A percentile compares a stretch with the other conserved stretches of the same genome.
Evolutionary conservation across 2,329 filamentous ascomycete genomes (phyloP).

Genomic region (Fusarium duplospermum): DNA sequence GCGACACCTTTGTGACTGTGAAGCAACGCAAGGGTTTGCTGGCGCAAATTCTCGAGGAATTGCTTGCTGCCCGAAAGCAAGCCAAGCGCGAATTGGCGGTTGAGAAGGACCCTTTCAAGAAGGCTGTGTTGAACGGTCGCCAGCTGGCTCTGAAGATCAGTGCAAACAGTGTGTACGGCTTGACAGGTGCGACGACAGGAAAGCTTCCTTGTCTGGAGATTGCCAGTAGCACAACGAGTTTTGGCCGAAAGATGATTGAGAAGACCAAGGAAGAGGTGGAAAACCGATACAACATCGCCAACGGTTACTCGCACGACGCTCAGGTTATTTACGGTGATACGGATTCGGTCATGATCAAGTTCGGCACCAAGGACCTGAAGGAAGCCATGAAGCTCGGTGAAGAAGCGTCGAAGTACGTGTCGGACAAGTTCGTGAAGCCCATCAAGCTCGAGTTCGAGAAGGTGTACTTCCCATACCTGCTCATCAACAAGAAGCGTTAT

Average conservation of each 20-base stretch:
- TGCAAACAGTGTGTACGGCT: constrained; percentile 96
- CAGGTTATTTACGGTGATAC: constrained; percentile 99
- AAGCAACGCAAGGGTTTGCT: constrained; percentile 92
- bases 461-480: constrained; percentile 95
- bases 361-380: constrained; percentile 86
- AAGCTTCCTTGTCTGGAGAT: constrained; percentile 96
- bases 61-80: constrained; percentile 90
- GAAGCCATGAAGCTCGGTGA: constrained; percentile 96
- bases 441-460: constrained; percentile 99
- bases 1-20: constrained; percentile 89
- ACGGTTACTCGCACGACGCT: constrained; percentile 93
- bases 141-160: constrained; percentile 96
- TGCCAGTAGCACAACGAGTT: constrained; percentile 96
- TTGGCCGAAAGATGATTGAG: constrained; percentile 98
- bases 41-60: constrained; percentile 94
- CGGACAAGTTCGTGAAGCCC: constrained; percentile 91
- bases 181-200: constrained; percentile 95
- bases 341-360: constrained; percentile 99
- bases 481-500: constrained; percentile 99
- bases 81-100: constrained; percentile 90
- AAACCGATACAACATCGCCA: constrained; percentile 87
- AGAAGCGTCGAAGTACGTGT: constrained; percentile 89
- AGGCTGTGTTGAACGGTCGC: constrained; percentile 96
- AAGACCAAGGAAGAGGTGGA: constrained; percentile 98
- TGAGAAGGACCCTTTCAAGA: constrained; percentile 96